phyloP scores from a whole-genome alignment of 1,284 basidiomycete species.

The Heliocybe sulcata region DNA sequence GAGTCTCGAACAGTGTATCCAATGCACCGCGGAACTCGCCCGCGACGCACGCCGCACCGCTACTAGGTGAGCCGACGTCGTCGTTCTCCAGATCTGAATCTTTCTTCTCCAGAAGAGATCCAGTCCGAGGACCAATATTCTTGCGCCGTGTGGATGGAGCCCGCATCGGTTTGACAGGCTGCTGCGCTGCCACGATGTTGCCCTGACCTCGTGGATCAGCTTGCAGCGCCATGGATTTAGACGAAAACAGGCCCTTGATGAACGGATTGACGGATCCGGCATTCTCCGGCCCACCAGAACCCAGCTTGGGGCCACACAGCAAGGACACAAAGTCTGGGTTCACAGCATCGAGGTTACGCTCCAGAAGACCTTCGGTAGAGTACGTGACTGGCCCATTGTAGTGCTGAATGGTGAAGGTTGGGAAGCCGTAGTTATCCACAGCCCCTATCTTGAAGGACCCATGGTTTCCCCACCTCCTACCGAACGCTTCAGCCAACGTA shows the following conservation, averaged over 20 bases:
- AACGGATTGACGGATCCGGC: constrained; percentile 85
- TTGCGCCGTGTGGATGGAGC: constrained; percentile 84
- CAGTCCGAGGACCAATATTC: constrained; percentile 45
- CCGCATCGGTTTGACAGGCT: constrained; percentile 89
- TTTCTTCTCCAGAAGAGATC: constrained; percentile 49
- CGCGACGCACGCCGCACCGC: constrained; percentile 65
- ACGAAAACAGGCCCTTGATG: constrained; percentile 84
- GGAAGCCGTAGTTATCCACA: constrained; percentile 71
- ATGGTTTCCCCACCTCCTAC: constrained; percentile 92
- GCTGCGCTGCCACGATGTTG: constrained; percentile 90
- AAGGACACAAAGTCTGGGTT: constrained; percentile 92
- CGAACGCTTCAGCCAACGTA: constrained; percentile 92
- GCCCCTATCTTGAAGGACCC: constrained; percentile 79
- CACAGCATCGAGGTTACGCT: constrained; percentile 83
- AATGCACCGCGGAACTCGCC: constrained; percentile 85
- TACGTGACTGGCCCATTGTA: constrained; percentile 91
- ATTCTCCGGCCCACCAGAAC: constrained; percentile 37
- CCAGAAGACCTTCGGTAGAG: constrained; percentile 83
- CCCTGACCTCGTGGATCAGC: constrained; percentile 89
- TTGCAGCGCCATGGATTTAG: constrained; percentile 83
- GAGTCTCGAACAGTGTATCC: constrained; percentile 80
- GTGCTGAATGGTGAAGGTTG: constrained; percentile 90
- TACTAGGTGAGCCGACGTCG: constrained; percentile 25
- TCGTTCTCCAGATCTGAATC: constrained; percentile 50
- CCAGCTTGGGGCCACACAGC: constrained; percentile 53